Evolutionary conservation across 2,329 filamentous ascomycete genomes (phyloP).

Genomic region (Blastomyces parvus): DNA sequence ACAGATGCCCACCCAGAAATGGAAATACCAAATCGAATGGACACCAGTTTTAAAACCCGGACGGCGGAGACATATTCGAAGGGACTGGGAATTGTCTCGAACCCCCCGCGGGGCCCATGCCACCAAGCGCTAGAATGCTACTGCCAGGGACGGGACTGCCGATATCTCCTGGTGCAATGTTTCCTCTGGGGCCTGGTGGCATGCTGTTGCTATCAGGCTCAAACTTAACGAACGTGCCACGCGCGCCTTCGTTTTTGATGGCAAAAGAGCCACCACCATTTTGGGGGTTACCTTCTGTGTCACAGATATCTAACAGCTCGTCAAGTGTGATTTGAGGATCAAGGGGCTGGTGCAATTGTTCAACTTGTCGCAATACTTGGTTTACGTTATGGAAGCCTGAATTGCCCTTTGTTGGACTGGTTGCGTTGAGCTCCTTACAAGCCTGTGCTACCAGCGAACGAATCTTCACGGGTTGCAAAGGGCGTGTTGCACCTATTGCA

Average conservation of each 20-base stretch:
- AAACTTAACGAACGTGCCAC: slow-evolving; percentile 37
- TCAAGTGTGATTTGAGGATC: slow-evolving; percentile 48
- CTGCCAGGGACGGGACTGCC: slow-evolving; percentile 53
- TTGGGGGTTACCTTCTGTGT: slow-evolving; percentile 74
- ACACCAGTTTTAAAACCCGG: slow-evolving; percentile 26
- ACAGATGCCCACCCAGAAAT: not conserved
- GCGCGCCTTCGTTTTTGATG: slow-evolving; percentile 45
- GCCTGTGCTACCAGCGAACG: slow-evolving; percentile 67
- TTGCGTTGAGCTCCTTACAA: slow-evolving; percentile 55
- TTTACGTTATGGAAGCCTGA: slow-evolving; percentile 63
- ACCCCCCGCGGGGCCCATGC: slow-evolving; percentile 27
- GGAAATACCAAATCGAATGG: not conserved
- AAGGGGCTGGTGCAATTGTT: slow-evolving; percentile 49
- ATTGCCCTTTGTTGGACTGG: slow-evolving; percentile 32
- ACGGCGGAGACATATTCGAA: slow-evolving; percentile 24
- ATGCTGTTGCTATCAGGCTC: slow-evolving; percentile 45
- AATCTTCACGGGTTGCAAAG: slow-evolving; percentile 57
- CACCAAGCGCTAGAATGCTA: slow-evolving; percentile 31
- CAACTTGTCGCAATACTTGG: slow-evolving; percentile 52
- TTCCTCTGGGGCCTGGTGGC: slow-evolving; percentile 34
- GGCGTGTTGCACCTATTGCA: slow-evolving; percentile 37
- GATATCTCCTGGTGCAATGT: slow-evolving; percentile 54
- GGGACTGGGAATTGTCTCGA: slow-evolving; percentile 28
- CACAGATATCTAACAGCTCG: slow-evolving; percentile 75
- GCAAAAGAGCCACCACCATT: slow-evolving; percentile 91